Percentiles rank a stretch among this genome's conserved stretches.
phyloP scores from a whole-genome alignment of 164 flowering plant genomes.

The Vitis rotundifolia region DNA sequence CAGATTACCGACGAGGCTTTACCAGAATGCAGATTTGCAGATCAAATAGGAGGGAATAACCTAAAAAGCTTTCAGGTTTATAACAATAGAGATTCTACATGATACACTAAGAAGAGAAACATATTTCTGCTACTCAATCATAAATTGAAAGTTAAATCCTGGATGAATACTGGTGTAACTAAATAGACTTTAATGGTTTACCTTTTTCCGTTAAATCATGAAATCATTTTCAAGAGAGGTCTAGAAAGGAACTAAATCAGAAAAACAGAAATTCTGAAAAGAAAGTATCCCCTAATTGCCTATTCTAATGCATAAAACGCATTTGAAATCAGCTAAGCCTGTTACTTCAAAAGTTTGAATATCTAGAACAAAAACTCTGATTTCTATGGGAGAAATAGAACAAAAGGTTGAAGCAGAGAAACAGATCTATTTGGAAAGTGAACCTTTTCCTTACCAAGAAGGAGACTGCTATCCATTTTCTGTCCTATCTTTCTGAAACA shows the following conservation, averaged over 20 bases:
- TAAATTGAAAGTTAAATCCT: neutral
- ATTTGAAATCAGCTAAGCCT: neutral
- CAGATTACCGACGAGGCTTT: no score
- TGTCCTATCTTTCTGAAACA: conserved; percentile 62
- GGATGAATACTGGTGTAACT: neutral
- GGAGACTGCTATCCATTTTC: conserved; percentile 57
- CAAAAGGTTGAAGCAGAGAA: neutral
- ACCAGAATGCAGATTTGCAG: no score
- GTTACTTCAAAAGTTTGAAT: neutral
- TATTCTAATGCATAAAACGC: neutral
- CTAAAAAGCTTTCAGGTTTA: neutral
- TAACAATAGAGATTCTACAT: neutral
- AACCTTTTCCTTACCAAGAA: conserved; percentile 63
- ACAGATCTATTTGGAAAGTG: neutral
- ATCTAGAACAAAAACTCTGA: neutral
- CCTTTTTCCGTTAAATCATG: no score
- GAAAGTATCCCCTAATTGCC: neutral
- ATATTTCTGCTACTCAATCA: neutral
- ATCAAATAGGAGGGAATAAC: neutral
- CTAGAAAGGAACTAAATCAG: no score
- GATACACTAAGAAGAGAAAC: neutral
- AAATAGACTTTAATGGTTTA: neutral
- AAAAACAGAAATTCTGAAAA: no score
- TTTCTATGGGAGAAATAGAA: neutral
- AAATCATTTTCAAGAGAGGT: no score